These are phyloP conservation scores for Aspergillus vadensis DNA, from an alignment of 2,329 filamentous ascomycete species.

Conservation along the genomic window DNA sequence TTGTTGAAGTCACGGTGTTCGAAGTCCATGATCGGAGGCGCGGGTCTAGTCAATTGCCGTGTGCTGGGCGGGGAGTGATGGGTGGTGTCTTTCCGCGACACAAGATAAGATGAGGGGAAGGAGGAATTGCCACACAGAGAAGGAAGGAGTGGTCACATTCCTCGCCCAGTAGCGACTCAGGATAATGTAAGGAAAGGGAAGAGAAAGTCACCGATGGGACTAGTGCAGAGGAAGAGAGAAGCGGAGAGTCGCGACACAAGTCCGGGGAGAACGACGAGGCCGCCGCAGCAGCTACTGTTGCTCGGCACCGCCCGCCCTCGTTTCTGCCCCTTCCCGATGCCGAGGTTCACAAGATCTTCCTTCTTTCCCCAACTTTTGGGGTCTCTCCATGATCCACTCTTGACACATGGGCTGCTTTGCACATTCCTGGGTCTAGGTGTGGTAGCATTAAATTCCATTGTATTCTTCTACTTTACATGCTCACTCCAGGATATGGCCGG, in stretches of 20 bases:
- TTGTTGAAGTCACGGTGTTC: conserved; percentile 40
- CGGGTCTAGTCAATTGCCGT: conserved; percentile 22
- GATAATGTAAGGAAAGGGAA: conserved; percentile 4
- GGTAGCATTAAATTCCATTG: too few species aligned
- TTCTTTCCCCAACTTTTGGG: too few species aligned
- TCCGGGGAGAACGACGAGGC: conserved; percentile 33
- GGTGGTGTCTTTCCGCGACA: background rate
- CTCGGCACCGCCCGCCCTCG: conserved; percentile 33
- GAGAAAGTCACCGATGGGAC: background rate
- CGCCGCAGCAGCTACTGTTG: conserved; percentile 11
- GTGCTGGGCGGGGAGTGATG: conserved; percentile 17
- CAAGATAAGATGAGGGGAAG: background rate
- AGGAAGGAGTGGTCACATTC: conserved; percentile 1
- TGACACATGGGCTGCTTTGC: too few species aligned
- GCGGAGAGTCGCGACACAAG: conserved; percentile 11
- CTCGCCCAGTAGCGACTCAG: background rate
- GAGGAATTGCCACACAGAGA: conserved; percentile 5
- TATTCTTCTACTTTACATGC: too few species aligned
- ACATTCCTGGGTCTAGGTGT: too few species aligned
- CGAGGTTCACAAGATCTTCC: conserved; percentile 34
- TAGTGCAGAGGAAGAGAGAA: background rate
- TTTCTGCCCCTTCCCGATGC: conserved; percentile 39
- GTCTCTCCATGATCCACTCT: too few species aligned
- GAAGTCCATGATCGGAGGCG: conserved; percentile 45
- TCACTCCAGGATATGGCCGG: too few species aligned